Evolutionary conservation across 345 rosid species (phyloP), one percentile per base, ranked within the genome.

Genomic region (Chamaenerion angustifolium): DNA sequence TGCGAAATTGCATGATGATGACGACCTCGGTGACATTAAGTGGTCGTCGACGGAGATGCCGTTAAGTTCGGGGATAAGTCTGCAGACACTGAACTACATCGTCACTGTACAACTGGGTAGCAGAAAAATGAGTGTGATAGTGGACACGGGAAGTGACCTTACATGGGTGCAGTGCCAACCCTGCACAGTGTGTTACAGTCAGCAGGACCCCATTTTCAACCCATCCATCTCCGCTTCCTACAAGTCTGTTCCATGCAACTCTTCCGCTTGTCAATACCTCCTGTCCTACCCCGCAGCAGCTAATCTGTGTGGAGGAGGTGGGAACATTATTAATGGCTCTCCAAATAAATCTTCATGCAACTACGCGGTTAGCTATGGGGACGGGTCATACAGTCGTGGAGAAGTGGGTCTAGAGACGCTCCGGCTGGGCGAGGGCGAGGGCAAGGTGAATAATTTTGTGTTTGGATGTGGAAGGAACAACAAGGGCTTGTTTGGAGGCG

Each of bases 121-220:
- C 13, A 53, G 35, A 49, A 75, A 79, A 21, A 65, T 79, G 80
- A 79, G 69, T 16, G 72, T 83, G 41, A 83, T 90, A 17, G 89
- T 81, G 10, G 95, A 90, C 55, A 90, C 94, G 0, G 98, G 98
- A 50, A 90, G 98, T 49, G 98, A 90, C 58, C 70, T 90, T 65
- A 86, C 89, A 3, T 90, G 98, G 98, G 81, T 90, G 43, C 98
- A 86, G 53, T 90, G 98, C 66, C 82, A 71, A 42, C 95, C 98
- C 17, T 90, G 98, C 63, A 74, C 42, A 40, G 59, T 55, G 4
- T 90, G 98, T 65, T 79, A 83, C 64, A 68, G 55, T 60, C 98
- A 90, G 57, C 61, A 72, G 48, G 95, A 75, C 48, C 84, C 98
- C 56, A 43, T 86, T 40, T 86, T 79, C 55, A 68, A 76, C 50